A percentile compares a stretch with the other conserved stretches of the same genome.
Conservation (phyloP, 495 filamentous ascomycete species). For the Neurospora hispaniola region DNA sequence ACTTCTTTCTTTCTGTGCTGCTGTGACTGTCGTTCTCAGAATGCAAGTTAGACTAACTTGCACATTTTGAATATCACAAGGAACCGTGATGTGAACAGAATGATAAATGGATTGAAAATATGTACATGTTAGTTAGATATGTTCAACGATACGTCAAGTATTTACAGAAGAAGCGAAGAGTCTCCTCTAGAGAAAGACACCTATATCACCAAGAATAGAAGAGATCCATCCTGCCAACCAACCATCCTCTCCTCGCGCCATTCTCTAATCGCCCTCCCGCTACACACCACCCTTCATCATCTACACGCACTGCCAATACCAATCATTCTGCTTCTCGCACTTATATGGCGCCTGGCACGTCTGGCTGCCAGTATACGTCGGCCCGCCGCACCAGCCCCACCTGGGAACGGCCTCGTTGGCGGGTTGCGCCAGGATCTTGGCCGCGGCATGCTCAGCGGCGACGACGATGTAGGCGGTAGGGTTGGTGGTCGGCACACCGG, state of each 20-base stretch:
- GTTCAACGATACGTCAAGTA: background rate
- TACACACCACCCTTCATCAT: background rate
- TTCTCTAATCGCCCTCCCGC: background rate
- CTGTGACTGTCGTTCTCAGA: background rate
- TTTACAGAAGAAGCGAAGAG: background rate
- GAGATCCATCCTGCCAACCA: background rate
- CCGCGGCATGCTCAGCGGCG: slow-evolving; percentile 43
- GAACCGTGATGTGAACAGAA: background rate
- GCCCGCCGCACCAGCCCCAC: slow-evolving; percentile 36
- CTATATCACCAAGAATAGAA: background rate
- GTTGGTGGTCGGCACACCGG: slow-evolving; percentile 49
- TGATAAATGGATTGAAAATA: background rate
- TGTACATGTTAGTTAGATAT: background rate
- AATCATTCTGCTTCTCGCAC: slow-evolving; percentile 16
- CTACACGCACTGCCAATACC: slow-evolving; percentile 22
- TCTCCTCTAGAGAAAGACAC: background rate
- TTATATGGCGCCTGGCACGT: slow-evolving; percentile 12
- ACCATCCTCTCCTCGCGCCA: too few species aligned
- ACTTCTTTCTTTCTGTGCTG: background rate
- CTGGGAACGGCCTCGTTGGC: slow-evolving; percentile 5
- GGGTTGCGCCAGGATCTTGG: slow-evolving; percentile 38
- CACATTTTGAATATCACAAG: background rate
- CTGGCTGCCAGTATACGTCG: slow-evolving; percentile 16
- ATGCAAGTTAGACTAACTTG: background rate
- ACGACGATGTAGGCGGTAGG: slow-evolving; percentile 49